Conservation (phyloP, 192 early-diverging fungal species). For the Coemansia sp. region DNA sequence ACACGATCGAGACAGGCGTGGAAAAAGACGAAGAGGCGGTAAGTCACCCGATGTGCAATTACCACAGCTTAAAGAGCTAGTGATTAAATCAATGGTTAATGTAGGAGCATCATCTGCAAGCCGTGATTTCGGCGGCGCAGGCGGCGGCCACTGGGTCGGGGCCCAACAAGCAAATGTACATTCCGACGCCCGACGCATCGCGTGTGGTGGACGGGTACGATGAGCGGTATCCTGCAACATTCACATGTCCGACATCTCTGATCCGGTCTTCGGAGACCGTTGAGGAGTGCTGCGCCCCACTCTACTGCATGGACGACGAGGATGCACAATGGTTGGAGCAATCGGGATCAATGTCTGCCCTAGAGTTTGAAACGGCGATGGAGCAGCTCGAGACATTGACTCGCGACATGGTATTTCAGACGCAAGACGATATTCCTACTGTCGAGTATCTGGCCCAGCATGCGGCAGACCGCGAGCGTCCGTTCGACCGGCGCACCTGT, state of each 20-base stretch:
- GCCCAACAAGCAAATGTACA: slow-evolving; percentile 62
- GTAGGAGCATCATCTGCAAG: slow-evolving; percentile 94
- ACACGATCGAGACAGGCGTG: slow-evolving; percentile 81
- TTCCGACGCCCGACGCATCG: slow-evolving; percentile 94
- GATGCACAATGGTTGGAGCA: slow-evolving; percentile 70
- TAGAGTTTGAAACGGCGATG: slow-evolving; percentile 79
- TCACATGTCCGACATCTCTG: slow-evolving; percentile 71
- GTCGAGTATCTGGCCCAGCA: slow-evolving; percentile 32
- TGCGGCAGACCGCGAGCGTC: slow-evolving; percentile 41
- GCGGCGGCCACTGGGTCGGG: slow-evolving; percentile 62
- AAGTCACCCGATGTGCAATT: slow-evolving; percentile 1
- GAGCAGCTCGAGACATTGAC: slow-evolving; percentile 71
- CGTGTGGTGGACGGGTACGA: slow-evolving; percentile 65
- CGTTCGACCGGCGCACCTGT: slow-evolving; percentile 10
- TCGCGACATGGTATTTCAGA: slow-evolving; percentile 60
- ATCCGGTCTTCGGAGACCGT: slow-evolving; percentile 85
- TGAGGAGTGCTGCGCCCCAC: slow-evolving; percentile 83
- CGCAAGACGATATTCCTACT: slow-evolving; percentile 40
- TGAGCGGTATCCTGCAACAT: slow-evolving; percentile 66
- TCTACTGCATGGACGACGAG: slow-evolving; percentile 88
- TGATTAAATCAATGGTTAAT: background rate
- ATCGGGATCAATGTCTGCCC: slow-evolving; percentile 56
- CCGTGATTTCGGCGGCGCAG: slow-evolving; percentile 78
- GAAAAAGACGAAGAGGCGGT: slow-evolving; percentile 94
- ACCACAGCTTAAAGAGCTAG: no score